Evolutionary conservation across 768 basidiomycete species (phyloP), one percentile per base, ranked within the genome.

Genomic region (Mycena filopes): DNA sequence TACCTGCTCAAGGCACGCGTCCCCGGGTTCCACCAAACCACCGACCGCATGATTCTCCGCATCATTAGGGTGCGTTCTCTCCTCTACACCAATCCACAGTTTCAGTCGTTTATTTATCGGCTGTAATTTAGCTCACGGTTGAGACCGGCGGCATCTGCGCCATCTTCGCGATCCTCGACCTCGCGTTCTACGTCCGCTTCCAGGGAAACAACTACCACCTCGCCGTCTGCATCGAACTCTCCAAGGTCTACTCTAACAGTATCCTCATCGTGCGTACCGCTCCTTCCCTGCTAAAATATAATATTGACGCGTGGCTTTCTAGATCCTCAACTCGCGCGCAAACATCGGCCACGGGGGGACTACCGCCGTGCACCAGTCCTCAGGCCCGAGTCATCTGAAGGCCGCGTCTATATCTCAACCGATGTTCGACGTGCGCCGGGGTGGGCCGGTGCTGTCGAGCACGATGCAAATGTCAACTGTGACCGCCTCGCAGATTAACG

Each of bases 221-320:
- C 16, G 59, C 40, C n/a, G 42, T 60, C 36, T 60, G 56, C 51
- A 65, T 60, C 33, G 29, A 40, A 47, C 55, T 72, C 4, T 63
- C 67, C 29, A 74, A 74, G 38, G 57, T 73, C 12, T 74, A 74
- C 46, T 71, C 70, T 5, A 72, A 73, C 38, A 25, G 47, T 49
- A 56, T 70, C 25, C 55, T 55, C 51, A 10, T 59, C 10, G 57
- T 59, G 25, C 25, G 47, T 48, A 13, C 16, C 16, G 2, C n/a
- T 16, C 63, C 18, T 55, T 10, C 49, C 54, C n/a, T n/a, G n/a
- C n/a, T n/a, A n/a, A n/a, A n/a, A 42, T 42, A 47, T 42, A 16
- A 6, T 10, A 18, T 33, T 12, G 31, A 15, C 36, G 16, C 8
- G 26, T 46, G 36, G 3, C 7, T 18, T 48, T 28, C 13, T 45